Evolutionary conservation across 805 yeast species (phyloP), one percentile per base, ranked within the genome.

Genomic region (Sungouiozyma intestinalis): DNA sequence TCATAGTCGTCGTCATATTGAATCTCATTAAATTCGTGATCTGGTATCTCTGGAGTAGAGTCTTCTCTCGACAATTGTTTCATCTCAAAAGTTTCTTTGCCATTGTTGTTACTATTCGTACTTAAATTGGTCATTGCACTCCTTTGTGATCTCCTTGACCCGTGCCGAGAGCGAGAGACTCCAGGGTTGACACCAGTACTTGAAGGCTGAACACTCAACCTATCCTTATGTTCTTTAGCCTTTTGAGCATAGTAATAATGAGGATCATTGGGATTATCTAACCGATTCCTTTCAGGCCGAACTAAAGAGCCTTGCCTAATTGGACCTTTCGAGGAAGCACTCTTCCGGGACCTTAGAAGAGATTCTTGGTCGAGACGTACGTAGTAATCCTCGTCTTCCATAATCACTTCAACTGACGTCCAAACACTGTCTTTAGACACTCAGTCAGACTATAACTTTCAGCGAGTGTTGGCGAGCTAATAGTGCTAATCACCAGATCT

Each of bases 231-330:
- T 46, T 79, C 80, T 35, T 78, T 74, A 2, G 85, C 78, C 33
- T 79, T 78, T 51, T 81, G 86, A 13, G 83, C 73, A 60, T 85
- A 86, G 60, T 83, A 86, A 62, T 71, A 83, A 44, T 80, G 76
- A 2, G 90, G 92, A 57, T 84, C 83, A 41, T 71, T 72, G n/a
- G 74, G 77, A 51, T 77, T 71, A 48, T 77, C 72, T 41, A 73
- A 56, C 38, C 77, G 65, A 33, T 82, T 78, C 50, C 97, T 75
- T 55, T 90, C 97, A 3, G 94, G 94, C 47, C 85, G 73, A 27
- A 90, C 82, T 47, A 90, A 67, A 0, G 96, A 83, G 50, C 76
- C 57, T 54, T 60, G 52, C 55, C 66, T 38, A 48, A 53, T 38
- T 41, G 60, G 53, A 3, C 42, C 50, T 11, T 41, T 40, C 1